Base-by-base conservation (phyloP, 768 basidiomycete genomes). In the Leccinum sublutescens region DNA sequence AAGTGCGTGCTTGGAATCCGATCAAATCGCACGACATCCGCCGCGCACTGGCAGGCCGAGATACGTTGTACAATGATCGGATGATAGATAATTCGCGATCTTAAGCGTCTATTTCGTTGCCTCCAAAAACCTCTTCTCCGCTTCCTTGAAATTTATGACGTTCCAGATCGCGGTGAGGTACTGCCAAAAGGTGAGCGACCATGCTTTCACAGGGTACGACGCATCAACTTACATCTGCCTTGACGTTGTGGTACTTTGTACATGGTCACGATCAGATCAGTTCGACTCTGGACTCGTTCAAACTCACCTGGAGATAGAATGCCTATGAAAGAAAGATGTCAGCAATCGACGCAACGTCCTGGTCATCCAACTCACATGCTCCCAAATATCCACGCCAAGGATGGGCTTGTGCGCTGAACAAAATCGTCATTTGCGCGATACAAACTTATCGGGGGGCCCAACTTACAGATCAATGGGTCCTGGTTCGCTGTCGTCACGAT, bases 331-430 rank as follows among this genome's bases (percentile, higher is more conserved):
- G 9, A 60, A 58, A 40, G 54, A 45, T 47, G 29, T 54, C 3
- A 66, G 52, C 38, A 48, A 25, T 58, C 4, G 25, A 59, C 19
- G 9, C 17, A 34, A 19, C 48, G 51, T n/a, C 58, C 60, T 66
- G 62, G 57, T 62, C 2, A 27, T 6, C 14, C 29, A 31, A 59
- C 87, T 47, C 66, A 88, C 88, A 74, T 95, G 93, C 75, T 95
- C 93, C 96, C 96, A 98, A 68, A 98, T 89, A 76, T 99, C 96
- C 64, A 98, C 87, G 34, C 97, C 97, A 71, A 99, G 85, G 70
- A 99, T 88, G 19, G 96, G 95, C 17, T 82, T 81, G 75, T 95
- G 91, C 3, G 88, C 91, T 91, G 11, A 56, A 61, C 9, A 27
- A 31, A 23, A 23, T 52, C 4, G 3, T 74, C 19, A 74, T 57